These are phyloP conservation scores for Rhynchospora tenuis DNA, from an alignment of 176 grass and related monocot genomes.

Conservation along the genomic window DNA sequence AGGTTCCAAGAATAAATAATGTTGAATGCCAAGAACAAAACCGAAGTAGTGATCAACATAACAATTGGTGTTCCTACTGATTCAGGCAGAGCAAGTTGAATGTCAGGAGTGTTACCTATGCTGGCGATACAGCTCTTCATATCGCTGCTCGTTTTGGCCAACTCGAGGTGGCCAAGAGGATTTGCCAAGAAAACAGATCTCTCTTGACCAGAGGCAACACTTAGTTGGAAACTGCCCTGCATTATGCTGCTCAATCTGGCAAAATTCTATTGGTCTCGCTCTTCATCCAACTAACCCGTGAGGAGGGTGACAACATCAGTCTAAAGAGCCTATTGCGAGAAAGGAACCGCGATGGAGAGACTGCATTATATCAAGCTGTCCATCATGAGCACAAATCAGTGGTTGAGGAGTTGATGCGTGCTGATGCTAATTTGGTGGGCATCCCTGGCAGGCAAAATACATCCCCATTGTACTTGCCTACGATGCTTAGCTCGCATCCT, in stretches of 20 bases:
- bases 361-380: conserved; percentile 33
- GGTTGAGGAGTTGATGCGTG: conserved; percentile 1
- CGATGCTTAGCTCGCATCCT: neutral
- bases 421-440: conserved; percentile 3
- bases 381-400: neutral
- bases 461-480: conserved; percentile 39
- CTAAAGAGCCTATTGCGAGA: neutral
- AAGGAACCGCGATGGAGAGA: conserved; percentile 19
- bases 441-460: neutral
- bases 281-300: neutral
- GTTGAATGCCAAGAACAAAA: no score
- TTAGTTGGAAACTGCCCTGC: conserved; percentile 42
- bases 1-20: no score
- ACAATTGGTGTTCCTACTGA: no score
- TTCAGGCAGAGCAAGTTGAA: no score
- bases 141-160: conserved; percentile 7
- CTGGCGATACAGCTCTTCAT: neutral
- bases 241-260: conserved; percentile 31
- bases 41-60: no score
- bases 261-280: neutral
- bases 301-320: neutral
- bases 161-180: neutral
- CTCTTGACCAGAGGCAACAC: conserved; percentile 6
- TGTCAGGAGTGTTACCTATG: neutral
- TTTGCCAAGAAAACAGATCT: neutral